Evolutionary conservation across 352 stramenopile genomes (phyloP).

Genomic region (Pythium monospermum): DNA sequence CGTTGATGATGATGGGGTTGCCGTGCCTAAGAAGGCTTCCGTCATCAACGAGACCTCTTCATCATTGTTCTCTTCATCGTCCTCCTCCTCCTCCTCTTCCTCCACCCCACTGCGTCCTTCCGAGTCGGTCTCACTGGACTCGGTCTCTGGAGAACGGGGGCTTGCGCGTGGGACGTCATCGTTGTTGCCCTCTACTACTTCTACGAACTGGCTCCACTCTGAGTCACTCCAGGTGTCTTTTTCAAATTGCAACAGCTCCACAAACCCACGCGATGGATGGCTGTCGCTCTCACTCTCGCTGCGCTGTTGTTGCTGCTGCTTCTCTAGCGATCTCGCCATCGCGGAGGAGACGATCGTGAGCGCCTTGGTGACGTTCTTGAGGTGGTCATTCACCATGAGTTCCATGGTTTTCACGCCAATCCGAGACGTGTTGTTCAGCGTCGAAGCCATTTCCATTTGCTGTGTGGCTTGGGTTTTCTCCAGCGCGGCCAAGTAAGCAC

Average conservation of each 20-base stretch:
- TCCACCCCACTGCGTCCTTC: too few relatives aligned
- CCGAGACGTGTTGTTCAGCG: constrained; percentile 31
- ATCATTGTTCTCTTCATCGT: background rate
- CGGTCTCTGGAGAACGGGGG: background rate
- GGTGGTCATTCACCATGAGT: constrained; percentile 44
- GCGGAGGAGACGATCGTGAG: constrained; percentile 2
- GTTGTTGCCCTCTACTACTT: too few relatives aligned
- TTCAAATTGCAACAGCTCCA: constrained; percentile 2
- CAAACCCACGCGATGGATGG: background rate
- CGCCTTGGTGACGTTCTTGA: constrained; percentile 29
- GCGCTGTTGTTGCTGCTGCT: too few relatives aligned
- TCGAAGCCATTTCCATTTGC: constrained; percentile 26
- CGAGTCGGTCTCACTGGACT: constrained; percentile 5
- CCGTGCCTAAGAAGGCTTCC: background rate
- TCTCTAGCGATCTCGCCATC: background rate
- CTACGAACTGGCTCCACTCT: constrained; percentile 4
- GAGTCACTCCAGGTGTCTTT: background rate
- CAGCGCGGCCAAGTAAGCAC: constrained; percentile 16
- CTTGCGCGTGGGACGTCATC: too few relatives aligned
- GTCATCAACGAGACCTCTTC: background rate
- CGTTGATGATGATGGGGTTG: background rate
- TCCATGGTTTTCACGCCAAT: constrained; percentile 55
- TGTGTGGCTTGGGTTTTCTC: constrained; percentile 30
- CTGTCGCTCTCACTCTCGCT: background rate
- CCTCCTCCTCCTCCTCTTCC: too few relatives aligned